Base-by-base conservation (phyloP, 306 rosid species). In the Datisca glomerata region DNA sequence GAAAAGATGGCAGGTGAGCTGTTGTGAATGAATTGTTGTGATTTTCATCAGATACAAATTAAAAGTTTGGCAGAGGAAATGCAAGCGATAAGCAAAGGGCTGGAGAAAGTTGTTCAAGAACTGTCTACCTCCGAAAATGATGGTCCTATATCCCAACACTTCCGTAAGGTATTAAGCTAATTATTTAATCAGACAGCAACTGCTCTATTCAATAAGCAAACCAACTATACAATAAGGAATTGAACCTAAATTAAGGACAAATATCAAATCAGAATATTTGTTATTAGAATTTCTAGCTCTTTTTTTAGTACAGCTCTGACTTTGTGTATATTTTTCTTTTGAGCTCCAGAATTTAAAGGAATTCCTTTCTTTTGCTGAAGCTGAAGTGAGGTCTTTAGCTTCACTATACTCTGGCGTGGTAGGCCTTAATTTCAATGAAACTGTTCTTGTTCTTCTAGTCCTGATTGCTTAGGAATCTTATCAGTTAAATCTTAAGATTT, bases 371-470 rank as follows among this genome's bases (percentile, higher is more conserved):
- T 73, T 37, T 41, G 93, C 94, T 37, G 96, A 87, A 74, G 93
- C 85, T 24, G 82, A 82, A 72, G 93, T 82, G 53, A 85, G 96
- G 43, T 56, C 85, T 20, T 53, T 87, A 79, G 82, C 96, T 60
- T 79, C 93, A 16, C 32, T 82, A 37, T 79, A 87, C 66, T 79
- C 96, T 36, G 32, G 59, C 5, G 93, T 87, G 93, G 96, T 87
- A 71, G 38, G 94, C 58, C 59, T 61, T 45, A 6, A 20, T 31
- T 63, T 59, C 17, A 10, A 24, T 12, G 29, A 24, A 41, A 25
- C 29, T 27, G n/a, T 17, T 15, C n/a, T n/a, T n/a, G n/a, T n/a
- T n/a, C n/a, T n/a, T n/a, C n/a, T n/a, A 5, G 53, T 20, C 14
- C 14, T 33, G 32, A 47, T n/a, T n/a, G n/a, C n/a, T n/a, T n/a